Conservation (phyloP, 2,329 filamentous ascomycete genomes). For the Penicillium crustosum region DNA sequence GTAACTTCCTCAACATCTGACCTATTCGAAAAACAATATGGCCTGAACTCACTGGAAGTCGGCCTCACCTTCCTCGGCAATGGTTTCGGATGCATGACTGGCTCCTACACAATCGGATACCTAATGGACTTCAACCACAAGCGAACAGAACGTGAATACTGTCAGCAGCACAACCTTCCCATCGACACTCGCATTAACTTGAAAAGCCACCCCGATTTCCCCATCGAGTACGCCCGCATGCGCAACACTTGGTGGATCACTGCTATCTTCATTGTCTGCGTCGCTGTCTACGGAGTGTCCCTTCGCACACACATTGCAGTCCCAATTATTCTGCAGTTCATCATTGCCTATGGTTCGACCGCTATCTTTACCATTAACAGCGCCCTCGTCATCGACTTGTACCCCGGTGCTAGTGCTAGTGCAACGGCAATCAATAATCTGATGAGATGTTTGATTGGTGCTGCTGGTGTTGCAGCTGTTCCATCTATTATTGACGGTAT, state of each 20-base stretch:
- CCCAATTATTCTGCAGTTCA: slow-evolving; percentile 40
- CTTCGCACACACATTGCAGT: slow-evolving; percentile 32
- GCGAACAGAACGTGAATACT: slow-evolving; percentile 35
- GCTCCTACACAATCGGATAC: slow-evolving; percentile 44
- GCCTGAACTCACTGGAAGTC: slow-evolving; percentile 41
- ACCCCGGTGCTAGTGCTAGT: slow-evolving; percentile 35
- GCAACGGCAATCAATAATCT: slow-evolving; percentile 41
- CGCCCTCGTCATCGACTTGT: slow-evolving; percentile 41
- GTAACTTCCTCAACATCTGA: slow-evolving; percentile 48
- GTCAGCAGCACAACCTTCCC: slow-evolving; percentile 30
- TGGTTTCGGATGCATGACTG: slow-evolving; percentile 44
- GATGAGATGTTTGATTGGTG: slow-evolving; percentile 39
- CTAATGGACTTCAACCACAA: slow-evolving; percentile 46
- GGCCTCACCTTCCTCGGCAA: slow-evolving; percentile 47
- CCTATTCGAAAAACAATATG: slow-evolving; percentile 39
- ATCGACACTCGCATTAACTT: slow-evolving; percentile 29
- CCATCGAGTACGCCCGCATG: slow-evolving; percentile 42
- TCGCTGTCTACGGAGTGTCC: slow-evolving; percentile 35
- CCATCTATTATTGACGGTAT: slow-evolving; percentile 36
- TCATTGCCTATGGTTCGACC: slow-evolving; percentile 39
- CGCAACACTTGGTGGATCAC: slow-evolving; percentile 45
- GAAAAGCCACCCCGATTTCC: slow-evolving; percentile 41
- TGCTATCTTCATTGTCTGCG: slow-evolving; percentile 37
- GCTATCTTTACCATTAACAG: slow-evolving; percentile 38
- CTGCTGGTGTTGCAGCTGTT: slow-evolving; percentile 34